Evolutionary conservation across 2,329 filamentous ascomycete genomes (phyloP), one percentile per base, ranked within the genome.

Genomic region (Paecilomyces niveus): DNA sequence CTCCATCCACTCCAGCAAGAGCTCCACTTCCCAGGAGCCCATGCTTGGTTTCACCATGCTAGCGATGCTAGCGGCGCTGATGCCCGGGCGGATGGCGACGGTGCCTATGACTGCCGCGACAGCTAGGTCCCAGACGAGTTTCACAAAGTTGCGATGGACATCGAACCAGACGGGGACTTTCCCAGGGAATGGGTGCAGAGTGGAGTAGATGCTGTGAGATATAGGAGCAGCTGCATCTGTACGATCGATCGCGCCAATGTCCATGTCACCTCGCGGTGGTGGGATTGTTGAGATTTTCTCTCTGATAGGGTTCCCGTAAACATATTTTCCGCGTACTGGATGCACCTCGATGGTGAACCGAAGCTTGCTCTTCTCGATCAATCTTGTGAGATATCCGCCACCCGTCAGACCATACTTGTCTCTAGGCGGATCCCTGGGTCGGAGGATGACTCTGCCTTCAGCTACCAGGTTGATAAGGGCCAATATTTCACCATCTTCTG

Each of bases 121-220:
- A 10, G 73, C 71, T 54, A 73, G 66, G 10, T 78, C 72, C 80
- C 80, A 82, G 21, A 74, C 63, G 6, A 65, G 53, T 11, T 64
- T 61, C 3, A 73, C 65, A 11, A 76, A 62, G 13, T 72, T 65
- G 0, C 72, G 74, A 57, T 81, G 76, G 54, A 81, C 78, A 62
- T 81, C 78, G 56, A 76, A 70, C 80, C 80, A 82, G 13, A 80
- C 56, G 0, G 80, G 80, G 22, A 78, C 73, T 39, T 68, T 73
- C 10, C 65, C 65, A 0, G 69, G 64, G 18, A 35, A 26, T 9
- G 54, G 15, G 10, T 32, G 24, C 3, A 26, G 10, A 13, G 33
- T 24, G 32, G 32, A 33, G 11, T 50, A 49, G 53, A 51, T 50
- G 26, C 49, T 33, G 33, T 51, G 26, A 8, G 57, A 53, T 54